Conservation (phyloP, 139 green algal species). For the Chlorella sp. region DNA sequence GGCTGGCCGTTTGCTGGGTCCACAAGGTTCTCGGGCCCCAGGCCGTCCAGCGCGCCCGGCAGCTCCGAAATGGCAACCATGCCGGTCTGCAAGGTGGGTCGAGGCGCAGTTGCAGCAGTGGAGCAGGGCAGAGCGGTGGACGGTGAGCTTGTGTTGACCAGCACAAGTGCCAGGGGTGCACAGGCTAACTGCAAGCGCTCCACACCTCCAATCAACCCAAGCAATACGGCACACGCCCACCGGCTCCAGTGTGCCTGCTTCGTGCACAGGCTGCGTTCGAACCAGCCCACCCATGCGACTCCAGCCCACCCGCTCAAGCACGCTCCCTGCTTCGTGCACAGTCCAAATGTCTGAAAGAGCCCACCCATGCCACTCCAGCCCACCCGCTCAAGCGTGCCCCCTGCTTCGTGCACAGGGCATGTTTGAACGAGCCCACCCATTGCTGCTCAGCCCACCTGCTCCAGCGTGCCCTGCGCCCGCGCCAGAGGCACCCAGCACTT, state of each 20-base stretch:
- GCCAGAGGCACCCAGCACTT: constrained; percentile 66
- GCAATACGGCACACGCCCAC: too few species aligned
- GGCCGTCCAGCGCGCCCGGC: constrained; percentile 36
- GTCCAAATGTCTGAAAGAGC: too few species aligned
- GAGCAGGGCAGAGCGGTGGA: not conserved
- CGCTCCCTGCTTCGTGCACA: too few species aligned
- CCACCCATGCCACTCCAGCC: too few species aligned
- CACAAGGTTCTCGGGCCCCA: constrained; percentile 36
- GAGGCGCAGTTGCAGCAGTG: too few species aligned
- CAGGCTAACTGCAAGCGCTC: too few species aligned
- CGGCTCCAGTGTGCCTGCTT: not conserved
- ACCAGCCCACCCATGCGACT: too few species aligned
- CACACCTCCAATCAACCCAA: too few species aligned
- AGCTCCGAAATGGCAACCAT: constrained; percentile 31
- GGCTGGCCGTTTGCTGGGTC: not conserved
- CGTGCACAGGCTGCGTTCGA: not conserved
- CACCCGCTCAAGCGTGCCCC: too few species aligned
- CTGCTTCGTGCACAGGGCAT: not conserved
- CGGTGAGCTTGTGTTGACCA: not conserved
- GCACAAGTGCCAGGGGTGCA: too few species aligned
- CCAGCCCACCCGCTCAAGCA: too few species aligned
- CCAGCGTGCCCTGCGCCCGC: constrained; percentile 8
- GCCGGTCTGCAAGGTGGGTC: not conserved
- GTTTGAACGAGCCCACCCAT: not conserved
- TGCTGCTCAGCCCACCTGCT: not conserved